Conservation (phyloP, 169 alveolate species). For the Cryptosporidium muris region DNA sequence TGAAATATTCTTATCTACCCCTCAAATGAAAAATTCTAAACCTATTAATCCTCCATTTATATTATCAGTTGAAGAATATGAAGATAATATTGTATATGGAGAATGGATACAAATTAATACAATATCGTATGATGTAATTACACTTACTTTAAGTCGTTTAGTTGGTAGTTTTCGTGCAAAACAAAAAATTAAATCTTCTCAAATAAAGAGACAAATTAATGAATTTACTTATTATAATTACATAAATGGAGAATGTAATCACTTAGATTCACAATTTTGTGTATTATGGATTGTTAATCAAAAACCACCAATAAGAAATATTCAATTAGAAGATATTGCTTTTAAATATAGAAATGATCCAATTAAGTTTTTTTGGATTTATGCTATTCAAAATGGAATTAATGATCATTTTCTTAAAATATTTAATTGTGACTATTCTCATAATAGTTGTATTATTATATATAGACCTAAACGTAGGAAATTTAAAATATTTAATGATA, state of each 20-base stretch:
- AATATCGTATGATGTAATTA: slow-evolving; percentile 48
- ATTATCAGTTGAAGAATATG: slow-evolving; percentile 44
- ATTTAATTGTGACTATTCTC: slow-evolving; percentile 24
- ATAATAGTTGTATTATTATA: slow-evolving; percentile 26
- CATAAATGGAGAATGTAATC: slow-evolving; percentile 31
- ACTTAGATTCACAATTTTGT: slow-evolving; percentile 56
- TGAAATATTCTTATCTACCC: slow-evolving; percentile 35
- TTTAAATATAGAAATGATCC: slow-evolving; percentile 70
- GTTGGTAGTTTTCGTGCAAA: slow-evolving; percentile 68
- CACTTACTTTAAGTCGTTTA: slow-evolving; percentile 53
- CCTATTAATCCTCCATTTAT: slow-evolving; percentile 50
- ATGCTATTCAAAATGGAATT: slow-evolving; percentile 44
- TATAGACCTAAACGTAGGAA: slow-evolving; percentile 59
- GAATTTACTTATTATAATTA: slow-evolving; percentile 13
- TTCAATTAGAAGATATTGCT: slow-evolving; percentile 21
- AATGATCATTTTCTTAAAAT: slow-evolving; percentile 31
- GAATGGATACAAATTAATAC: slow-evolving; percentile 63
- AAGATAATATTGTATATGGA: slow-evolving; percentile 34
- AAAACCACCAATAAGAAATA: slow-evolving; percentile 1
- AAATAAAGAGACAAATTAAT: slow-evolving; percentile 14
- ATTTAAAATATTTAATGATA: slow-evolving; percentile 25
- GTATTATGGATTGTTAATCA: slow-evolving; percentile 23
- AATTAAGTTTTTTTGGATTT: slow-evolving; percentile 58
- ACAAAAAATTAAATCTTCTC: slow-evolving; percentile 11
- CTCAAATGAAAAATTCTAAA: slow-evolving; percentile 53